These are phyloP conservation scores for Talinum fruticosum DNA, from an alignment of 148 eudicot species.

Conservation along the genomic window DNA sequence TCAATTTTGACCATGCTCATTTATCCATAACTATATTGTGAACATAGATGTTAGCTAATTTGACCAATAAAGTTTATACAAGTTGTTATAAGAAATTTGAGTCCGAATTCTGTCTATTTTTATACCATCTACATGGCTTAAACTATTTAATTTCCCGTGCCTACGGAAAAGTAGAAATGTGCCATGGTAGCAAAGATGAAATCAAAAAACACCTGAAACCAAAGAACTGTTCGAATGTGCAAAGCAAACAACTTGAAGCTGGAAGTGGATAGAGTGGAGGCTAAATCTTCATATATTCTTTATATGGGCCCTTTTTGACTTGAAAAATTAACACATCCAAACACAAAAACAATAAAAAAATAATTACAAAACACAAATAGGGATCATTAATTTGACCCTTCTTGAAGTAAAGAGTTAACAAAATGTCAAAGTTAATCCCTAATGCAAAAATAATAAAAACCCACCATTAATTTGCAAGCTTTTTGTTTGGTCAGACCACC, in stretches of 20 bases:
- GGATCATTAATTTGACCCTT: constrained; percentile 1
- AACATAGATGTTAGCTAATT: too few relatives aligned
- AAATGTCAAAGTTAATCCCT: background rate
- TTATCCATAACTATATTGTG: too few relatives aligned
- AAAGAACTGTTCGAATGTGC: background rate
- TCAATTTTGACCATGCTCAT: too few relatives aligned
- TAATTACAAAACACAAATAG: background rate
- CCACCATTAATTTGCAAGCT: background rate
- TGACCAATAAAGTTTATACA: too few relatives aligned
- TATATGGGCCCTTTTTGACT: constrained; percentile 1
- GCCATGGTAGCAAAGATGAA: background rate
- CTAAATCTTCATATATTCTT: background rate
- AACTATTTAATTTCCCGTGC: background rate
- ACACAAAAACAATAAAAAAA: too few relatives aligned
- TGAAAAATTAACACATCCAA: background rate
- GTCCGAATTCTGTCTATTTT: too few relatives aligned
- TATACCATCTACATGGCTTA: background rate
- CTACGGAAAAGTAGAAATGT: background rate
- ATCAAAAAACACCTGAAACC: background rate
- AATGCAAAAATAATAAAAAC: background rate
- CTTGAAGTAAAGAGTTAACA: background rate
- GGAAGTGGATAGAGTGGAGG: background rate
- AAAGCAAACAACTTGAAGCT: background rate
- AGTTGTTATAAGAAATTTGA: too few relatives aligned
- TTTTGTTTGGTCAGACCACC: background rate